A percentile compares a stretch with the other conserved stretches of the same genome.
These are phyloP conservation scores for Mercurialis annua DNA, from an alignment of 345 rosid species.

Conservation along the genomic window DNA sequence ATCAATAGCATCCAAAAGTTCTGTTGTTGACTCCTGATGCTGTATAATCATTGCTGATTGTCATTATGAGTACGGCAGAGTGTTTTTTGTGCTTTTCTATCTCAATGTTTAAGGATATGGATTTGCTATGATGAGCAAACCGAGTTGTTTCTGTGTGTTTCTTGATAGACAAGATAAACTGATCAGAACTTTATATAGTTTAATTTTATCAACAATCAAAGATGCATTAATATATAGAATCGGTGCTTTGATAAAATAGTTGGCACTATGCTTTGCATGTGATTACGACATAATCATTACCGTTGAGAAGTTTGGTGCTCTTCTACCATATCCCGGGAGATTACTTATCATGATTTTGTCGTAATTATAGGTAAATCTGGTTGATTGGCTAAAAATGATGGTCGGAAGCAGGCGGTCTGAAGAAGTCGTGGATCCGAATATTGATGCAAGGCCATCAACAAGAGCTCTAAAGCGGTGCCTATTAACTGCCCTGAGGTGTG, in stretches of 20 bases:
- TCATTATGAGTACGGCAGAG: neutral
- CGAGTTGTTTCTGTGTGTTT: neutral
- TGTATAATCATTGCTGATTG: too few relatives aligned
- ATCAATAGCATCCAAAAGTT: neutral
- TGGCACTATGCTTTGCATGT: neutral
- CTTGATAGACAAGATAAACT: neutral
- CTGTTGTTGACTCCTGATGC: neutral
- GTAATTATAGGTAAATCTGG: constrained; percentile 75
- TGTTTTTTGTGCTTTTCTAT: neutral
- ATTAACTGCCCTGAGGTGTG: constrained; percentile 92
- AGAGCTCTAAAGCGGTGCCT: constrained; percentile 85
- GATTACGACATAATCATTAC: neutral
- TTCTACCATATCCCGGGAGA: neutral
- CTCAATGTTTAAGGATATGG: neutral
- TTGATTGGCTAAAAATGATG: constrained; percentile 99
- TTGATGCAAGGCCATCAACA: constrained; percentile 81
- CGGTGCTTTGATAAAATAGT: neutral
- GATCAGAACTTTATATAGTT: neutral
- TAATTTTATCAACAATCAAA: neutral
- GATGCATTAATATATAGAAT: neutral
- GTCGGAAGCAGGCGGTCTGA: constrained; percentile 89
- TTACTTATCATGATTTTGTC: neutral
- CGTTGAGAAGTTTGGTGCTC: neutral
- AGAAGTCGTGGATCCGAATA: constrained; percentile 88
- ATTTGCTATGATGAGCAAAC: neutral